phyloP scores from a whole-genome alignment of 768 basidiomycete genomes.

The Tylopilus vinaceipallidus region DNA sequence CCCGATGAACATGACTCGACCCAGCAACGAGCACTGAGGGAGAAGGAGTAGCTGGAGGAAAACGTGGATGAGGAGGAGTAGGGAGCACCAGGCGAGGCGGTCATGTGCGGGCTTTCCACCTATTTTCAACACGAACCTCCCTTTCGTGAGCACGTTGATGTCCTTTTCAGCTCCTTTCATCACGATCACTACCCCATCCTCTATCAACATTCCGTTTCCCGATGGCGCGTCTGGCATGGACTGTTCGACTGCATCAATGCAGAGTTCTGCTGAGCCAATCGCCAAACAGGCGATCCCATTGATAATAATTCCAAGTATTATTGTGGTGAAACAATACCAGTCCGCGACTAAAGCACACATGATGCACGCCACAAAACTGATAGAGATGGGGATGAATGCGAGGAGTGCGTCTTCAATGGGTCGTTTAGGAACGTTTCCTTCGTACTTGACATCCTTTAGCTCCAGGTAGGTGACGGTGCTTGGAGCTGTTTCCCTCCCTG shows the following conservation, averaged over 20 bases:
- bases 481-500: slow-evolving; percentile 18
- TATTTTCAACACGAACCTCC: background rate
- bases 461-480: slow-evolving; percentile 21
- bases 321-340: slow-evolving; percentile 26
- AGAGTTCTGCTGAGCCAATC: slow-evolving; percentile 30
- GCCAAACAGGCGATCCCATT: slow-evolving; percentile 18
- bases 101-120: slow-evolving; percentile 3
- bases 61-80: too few species aligned
- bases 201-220: slow-evolving; percentile 32
- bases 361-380: slow-evolving; percentile 22
- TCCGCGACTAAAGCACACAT: slow-evolving; percentile 26
- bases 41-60: too few species aligned
- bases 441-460: slow-evolving; percentile 22
- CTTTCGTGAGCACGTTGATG: too few species aligned
- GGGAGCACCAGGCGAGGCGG: too few species aligned
- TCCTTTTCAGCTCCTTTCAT: slow-evolving; percentile 9
- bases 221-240: slow-evolving; percentile 25
- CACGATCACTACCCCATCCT: slow-evolving; percentile 24
- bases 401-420: slow-evolving; percentile 9
- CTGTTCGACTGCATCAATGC: slow-evolving; percentile 10
- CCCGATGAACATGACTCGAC: too few species aligned
- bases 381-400: slow-evolving; percentile 22
- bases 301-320: too few species aligned
- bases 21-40: too few species aligned
- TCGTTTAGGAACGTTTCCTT: slow-evolving; percentile 6